phyloP scores from a whole-genome alignment of 129 eudicot species.

The Centrapalus pauciflorus region DNA sequence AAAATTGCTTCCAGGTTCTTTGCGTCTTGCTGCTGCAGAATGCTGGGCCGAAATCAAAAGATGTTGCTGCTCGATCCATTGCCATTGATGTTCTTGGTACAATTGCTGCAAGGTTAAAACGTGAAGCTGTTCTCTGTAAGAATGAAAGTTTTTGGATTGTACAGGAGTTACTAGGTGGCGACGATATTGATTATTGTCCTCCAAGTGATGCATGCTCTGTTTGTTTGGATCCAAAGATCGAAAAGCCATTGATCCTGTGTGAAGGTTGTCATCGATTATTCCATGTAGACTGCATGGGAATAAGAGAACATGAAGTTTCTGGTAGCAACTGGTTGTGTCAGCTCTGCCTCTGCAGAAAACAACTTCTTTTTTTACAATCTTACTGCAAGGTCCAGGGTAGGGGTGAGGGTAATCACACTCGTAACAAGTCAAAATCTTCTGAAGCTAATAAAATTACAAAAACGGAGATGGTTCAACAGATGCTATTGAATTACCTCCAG shows the following conservation, averaged over 20 bases:
- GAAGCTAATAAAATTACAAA: slow-evolving; percentile 40
- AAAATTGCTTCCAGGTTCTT: slow-evolving; percentile 70
- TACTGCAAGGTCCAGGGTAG: slow-evolving; percentile 55
- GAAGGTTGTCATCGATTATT: slow-evolving; percentile 68
- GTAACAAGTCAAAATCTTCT: slow-evolving; percentile 38
- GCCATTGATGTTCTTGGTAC: slow-evolving; percentile 96
- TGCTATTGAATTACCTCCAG: slow-evolving; percentile 84
- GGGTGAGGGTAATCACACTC: slow-evolving; percentile 43
- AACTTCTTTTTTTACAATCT: slow-evolving; percentile 62
- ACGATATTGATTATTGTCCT: slow-evolving; percentile 25
- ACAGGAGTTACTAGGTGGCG: slow-evolving; percentile 46
- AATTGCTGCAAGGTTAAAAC: slow-evolving; percentile 91
- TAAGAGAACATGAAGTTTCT: slow-evolving; percentile 64
- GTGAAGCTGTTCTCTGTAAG: slow-evolving; percentile 68
- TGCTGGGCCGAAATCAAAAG: slow-evolving; percentile 92
- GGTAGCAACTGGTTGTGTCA: slow-evolving; percentile 58
- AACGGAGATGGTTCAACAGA: slow-evolving; percentile 78
- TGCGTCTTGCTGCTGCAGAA: slow-evolving; percentile 92
- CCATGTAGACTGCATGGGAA: slow-evolving; percentile 78
- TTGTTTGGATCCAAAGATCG: slow-evolving; percentile 57
- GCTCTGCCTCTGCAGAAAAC: slow-evolving; percentile 69
- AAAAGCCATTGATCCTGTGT: slow-evolving; percentile 54
- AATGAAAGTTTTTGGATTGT: slow-evolving; percentile 81
- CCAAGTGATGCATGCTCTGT: slow-evolving; percentile 65
- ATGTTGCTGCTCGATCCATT: slow-evolving; percentile 69